Percentiles rank a stretch among this genome's conserved stretches.
These are phyloP conservation scores for Rhodotorula taiwanensis DNA, from an alignment of 768 basidiomycete species.

Conservation along the genomic window DNA sequence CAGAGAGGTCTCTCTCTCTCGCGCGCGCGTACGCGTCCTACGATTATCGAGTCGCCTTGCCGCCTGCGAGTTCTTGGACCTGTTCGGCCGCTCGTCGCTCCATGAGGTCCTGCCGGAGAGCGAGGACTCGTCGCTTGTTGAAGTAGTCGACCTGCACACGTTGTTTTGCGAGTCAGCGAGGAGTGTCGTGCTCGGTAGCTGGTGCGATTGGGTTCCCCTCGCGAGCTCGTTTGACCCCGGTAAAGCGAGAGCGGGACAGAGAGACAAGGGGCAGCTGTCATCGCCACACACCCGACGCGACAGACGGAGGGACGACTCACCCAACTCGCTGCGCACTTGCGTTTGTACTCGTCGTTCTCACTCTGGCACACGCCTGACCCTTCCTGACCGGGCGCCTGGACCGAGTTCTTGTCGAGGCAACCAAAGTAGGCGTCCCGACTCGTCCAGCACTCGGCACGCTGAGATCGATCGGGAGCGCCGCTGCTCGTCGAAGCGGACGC, in stretches of 20 bases:
- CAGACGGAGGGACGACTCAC: constrained; percentile 48
- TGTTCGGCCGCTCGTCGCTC: constrained; percentile 28
- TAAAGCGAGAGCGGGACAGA: too few species aligned
- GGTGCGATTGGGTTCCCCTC: too few species aligned
- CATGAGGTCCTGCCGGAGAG: constrained; percentile 34
- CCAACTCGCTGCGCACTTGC: constrained; percentile 81
- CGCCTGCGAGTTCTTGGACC: neutral
- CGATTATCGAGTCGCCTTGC: too few species aligned
- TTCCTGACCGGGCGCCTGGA: constrained; percentile 72
- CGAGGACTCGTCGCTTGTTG: constrained; percentile 59
- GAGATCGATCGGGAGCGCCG: constrained; percentile 23
- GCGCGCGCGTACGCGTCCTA: too few species aligned
- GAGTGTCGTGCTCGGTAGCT: too few species aligned
- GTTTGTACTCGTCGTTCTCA: constrained; percentile 59
- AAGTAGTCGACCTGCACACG: constrained; percentile 77
- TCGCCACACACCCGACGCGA: too few species aligned
- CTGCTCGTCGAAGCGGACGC: neutral
- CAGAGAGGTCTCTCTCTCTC: too few species aligned
- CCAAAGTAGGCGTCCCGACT: constrained; percentile 72
- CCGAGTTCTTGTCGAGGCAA: constrained; percentile 65
- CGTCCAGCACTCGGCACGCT: constrained; percentile 76
- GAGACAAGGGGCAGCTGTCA: too few species aligned
- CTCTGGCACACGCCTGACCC: constrained; percentile 56
- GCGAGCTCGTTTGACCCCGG: too few species aligned
- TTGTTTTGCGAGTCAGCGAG: too few species aligned